These are phyloP conservation scores for Endotrypanum monterogeii DNA, from an alignment of 208 protist genomes.

Conservation along the genomic window DNA sequence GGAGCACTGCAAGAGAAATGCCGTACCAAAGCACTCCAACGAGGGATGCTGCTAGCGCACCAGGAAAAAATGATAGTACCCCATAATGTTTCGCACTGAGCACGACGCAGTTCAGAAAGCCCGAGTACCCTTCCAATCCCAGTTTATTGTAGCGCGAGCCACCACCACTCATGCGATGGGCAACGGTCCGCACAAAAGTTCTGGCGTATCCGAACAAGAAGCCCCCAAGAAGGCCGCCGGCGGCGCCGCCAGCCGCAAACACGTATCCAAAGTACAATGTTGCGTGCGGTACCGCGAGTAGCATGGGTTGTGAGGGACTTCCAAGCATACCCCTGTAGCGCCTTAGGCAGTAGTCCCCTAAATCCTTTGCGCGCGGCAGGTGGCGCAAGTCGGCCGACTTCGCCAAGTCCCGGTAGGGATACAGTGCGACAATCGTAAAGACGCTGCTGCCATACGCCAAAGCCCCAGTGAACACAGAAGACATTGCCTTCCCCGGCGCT, in stretches of 20 bases:
- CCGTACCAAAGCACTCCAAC: conserved; percentile 80
- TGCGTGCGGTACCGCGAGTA: conserved; percentile 66
- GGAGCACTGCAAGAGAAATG: conserved; percentile 59
- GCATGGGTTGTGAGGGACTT: conserved; percentile 77
- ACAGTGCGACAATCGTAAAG: conserved; percentile 67
- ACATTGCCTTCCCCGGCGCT: conserved; percentile 26
- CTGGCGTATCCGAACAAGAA: conserved; percentile 60
- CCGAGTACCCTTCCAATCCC: conserved; percentile 46
- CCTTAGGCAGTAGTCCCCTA: conserved; percentile 45
- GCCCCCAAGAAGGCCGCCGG: conserved; percentile 66
- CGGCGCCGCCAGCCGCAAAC: conserved; percentile 42
- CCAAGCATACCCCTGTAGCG: conserved; percentile 84
- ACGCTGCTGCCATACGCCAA: conserved; percentile 68
- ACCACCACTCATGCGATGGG: conserved; percentile 62
- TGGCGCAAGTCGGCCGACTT: conserved; percentile 50
- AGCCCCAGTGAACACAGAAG: conserved; percentile 37
- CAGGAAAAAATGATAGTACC: conserved; percentile 76
- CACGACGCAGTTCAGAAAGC: conserved; percentile 61
- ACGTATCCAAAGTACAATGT: conserved; percentile 81
- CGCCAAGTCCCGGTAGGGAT: conserved; percentile 86
- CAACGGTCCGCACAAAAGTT: conserved; percentile 65
- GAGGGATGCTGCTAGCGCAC: conserved; percentile 47
- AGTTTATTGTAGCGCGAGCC: conserved; percentile 51
- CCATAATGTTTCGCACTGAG: conserved; percentile 67
- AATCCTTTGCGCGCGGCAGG: conserved; percentile 27